Evolutionary conservation across 2,329 filamentous ascomycete genomes (phyloP), one percentile per base, ranked within the genome.

Genomic region (Penicillium palitans): DNA sequence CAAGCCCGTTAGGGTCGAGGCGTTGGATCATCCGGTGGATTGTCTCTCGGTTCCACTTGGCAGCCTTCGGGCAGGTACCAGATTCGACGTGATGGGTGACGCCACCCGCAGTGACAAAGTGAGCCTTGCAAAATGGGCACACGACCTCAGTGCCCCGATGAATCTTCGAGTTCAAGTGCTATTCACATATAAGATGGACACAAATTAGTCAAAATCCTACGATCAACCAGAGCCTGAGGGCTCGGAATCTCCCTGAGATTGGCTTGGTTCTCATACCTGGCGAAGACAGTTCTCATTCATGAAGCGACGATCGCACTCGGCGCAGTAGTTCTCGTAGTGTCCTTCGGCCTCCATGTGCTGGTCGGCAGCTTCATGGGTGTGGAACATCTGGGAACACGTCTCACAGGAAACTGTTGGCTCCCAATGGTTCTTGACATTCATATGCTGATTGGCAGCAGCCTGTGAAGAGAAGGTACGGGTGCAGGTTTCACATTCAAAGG

Each of bases 61-160:
- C 72, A 0, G 82, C 81, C 0, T 69, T 69, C 0, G 78, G 77
- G 52, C 86, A 89, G 0, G 75, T 68, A 24, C 81, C 81, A 0
- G 64, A 70, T 62, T 89, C 86, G 1, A 88, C 1, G 9, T 29
- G 70, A 60, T 88, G 83, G 66, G 74, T 67, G 7, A 87, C 62
- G 2, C 84, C 85, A 1, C 80, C 83, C 2, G 84, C 84, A 0
- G 80, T 80, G 12, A 77, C 72, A 59, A 77, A 83, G 4, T 9
- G 29, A 2, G 44, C 58, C 31, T 74, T 67, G 71, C 86, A 89
- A 64, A 84, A 87, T 0, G 82, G 85, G 50, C 86, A 89, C 0
- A 45, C 0, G 9, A 86, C 68, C 2, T 70, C 68, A 0, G 51
- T 58, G 57, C 80, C 79, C 1, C 73, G 74, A 64, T 88, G 85